These are phyloP conservation scores for Geoglossum cookeanum DNA, from an alignment of 2,329 filamentous ascomycete species.

Conservation along the genomic window DNA sequence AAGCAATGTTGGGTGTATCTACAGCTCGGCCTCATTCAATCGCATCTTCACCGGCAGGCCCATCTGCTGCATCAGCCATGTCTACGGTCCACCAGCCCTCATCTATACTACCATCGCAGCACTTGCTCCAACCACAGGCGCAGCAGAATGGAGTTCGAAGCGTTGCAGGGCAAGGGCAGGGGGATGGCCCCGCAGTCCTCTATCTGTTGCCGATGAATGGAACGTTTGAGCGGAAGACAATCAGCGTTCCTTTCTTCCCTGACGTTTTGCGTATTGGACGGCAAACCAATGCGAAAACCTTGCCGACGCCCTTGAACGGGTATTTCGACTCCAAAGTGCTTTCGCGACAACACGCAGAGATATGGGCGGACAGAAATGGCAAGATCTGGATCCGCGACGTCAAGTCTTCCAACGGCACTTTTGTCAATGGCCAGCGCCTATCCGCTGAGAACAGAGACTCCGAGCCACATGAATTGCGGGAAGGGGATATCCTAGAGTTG, in stretches of 20 bases:
- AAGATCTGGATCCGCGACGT: constrained; percentile 95
- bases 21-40: constrained; percentile 42
- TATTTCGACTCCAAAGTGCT: constrained; percentile 98
- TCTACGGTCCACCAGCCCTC: constrained; percentile 42
- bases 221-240: constrained; percentile 93
- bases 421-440: constrained; percentile 79
- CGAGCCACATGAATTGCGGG: constrained; percentile 81
- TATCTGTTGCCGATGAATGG: constrained; percentile 82
- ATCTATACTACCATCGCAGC: constrained; percentile 48
- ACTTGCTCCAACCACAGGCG: constrained; percentile 39
- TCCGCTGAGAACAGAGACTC: constrained; percentile 93
- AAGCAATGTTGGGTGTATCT: constrained; percentile 42
- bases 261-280: constrained; percentile 87
- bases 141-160: constrained; percentile 38
- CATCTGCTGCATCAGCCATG: constrained; percentile 41
- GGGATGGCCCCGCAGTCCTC: constrained; percentile 54
- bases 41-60: constrained; percentile 35
- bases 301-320: constrained; percentile 77
- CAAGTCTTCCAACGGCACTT: constrained; percentile 96
- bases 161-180: constrained; percentile 23
- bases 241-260: constrained; percentile 80
- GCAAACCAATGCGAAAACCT: constrained; percentile 91
- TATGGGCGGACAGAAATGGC: constrained; percentile 69
- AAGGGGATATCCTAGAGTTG: constrained; percentile 79
- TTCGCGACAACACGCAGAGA: constrained; percentile 86